Conservation (phyloP, 139 green algal species). For the Edaphochlamys debaryana region DNA sequence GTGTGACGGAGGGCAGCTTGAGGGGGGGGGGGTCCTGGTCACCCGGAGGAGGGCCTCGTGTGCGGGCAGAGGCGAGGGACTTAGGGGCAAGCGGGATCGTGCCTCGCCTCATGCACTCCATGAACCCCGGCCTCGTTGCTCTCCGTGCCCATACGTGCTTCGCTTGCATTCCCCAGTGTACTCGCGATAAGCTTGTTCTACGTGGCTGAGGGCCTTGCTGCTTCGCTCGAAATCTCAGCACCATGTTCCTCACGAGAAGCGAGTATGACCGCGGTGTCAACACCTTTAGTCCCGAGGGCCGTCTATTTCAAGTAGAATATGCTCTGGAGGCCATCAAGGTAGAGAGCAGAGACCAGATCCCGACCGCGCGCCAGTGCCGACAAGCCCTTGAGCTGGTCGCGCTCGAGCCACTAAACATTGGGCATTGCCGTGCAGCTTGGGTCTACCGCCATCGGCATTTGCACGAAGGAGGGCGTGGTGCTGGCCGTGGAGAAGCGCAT, state of each 20-base stretch:
- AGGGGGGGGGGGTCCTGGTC: too few relatives aligned
- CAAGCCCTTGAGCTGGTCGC: not conserved
- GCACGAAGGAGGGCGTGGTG: constrained; percentile 91
- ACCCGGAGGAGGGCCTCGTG: too few relatives aligned
- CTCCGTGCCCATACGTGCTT: too few relatives aligned
- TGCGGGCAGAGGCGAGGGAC: too few relatives aligned
- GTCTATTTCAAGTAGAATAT: constrained; percentile 99
- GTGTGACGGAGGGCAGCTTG: too few relatives aligned
- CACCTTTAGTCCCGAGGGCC: constrained; percentile 94
- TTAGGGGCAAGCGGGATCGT: too few relatives aligned
- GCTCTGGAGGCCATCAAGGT: constrained; percentile 99
- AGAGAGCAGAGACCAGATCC: not conserved
- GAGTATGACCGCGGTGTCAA: constrained; percentile 99
- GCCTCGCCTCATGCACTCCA: too few relatives aligned
- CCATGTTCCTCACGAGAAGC: constrained; percentile 78
- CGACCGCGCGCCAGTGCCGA: not conserved
- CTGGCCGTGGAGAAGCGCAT: constrained; percentile 98
- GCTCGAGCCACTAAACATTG: not conserved
- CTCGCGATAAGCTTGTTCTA: too few relatives aligned
- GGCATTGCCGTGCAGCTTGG: constrained; percentile 79
- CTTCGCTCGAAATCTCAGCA: not conserved
- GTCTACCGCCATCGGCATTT: constrained; percentile 97
- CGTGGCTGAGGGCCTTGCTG: too few relatives aligned
- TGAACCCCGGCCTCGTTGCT: too few relatives aligned
- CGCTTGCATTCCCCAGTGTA: too few relatives aligned